phyloP scores from a whole-genome alignment of 1,284 basidiomycete genomes.

The Pseudozyma pruni region DNA sequence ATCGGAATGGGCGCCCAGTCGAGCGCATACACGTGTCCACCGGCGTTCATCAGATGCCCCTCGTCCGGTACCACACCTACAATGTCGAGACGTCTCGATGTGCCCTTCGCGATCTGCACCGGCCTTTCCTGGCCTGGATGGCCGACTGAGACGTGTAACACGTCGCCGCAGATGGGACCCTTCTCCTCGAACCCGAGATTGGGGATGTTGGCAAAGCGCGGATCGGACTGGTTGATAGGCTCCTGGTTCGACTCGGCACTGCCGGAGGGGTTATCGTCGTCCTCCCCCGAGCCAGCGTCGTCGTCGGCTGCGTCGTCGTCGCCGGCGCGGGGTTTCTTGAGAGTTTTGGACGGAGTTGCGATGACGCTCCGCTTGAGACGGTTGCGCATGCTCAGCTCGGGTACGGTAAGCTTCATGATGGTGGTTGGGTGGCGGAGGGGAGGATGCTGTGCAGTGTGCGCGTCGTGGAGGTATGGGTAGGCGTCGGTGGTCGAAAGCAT shows the following conservation, averaged over 20 bases:
- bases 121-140: conserved; percentile 20
- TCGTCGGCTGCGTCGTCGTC: conserved; percentile 6
- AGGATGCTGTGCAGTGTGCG: conserved; percentile 10
- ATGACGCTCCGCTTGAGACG: conserved; percentile 17
- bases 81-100: conserved; percentile 18
- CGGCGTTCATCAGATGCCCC: conserved; percentile 45
- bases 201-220: conserved; percentile 27
- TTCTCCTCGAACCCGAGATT: conserved; percentile 41
- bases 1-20: conserved; percentile 49
- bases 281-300: conserved; percentile 14
- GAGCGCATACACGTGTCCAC: conserved; percentile 50
- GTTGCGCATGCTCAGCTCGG: conserved; percentile 23
- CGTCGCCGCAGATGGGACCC: conserved; percentile 14
- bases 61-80: conserved; percentile 32
- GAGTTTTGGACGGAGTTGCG: conserved; percentile 6
- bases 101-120: conserved; percentile 20
- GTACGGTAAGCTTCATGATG: conserved; percentile 29
- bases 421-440: conserved; percentile 28
- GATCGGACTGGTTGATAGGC: conserved; percentile 22
- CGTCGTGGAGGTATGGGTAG: conserved; percentile 13
- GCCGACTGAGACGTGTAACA: conserved; percentile 27
- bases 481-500: conserved; percentile 11
- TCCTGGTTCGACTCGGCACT: conserved; percentile 27
- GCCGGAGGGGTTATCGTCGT: conserved; percentile 15
- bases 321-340: conserved; percentile 3